Conservation (phyloP, 495 filamentous ascomycete genomes). For the Xylaria acuta region DNA sequence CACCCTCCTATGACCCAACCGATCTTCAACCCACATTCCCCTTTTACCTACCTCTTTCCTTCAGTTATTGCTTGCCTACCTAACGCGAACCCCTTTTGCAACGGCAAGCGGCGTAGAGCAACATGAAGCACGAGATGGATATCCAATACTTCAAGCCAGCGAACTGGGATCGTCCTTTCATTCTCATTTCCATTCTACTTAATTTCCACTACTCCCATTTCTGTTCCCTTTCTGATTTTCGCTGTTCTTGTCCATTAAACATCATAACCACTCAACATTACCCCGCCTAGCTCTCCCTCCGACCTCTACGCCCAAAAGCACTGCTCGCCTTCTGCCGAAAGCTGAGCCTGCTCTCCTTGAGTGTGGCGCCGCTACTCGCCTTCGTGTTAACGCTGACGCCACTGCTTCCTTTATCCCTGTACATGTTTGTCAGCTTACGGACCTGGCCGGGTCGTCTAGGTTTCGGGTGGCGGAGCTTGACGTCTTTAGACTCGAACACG, state of each 20-base stretch:
- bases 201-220: no score
- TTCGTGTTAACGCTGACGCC: slow-evolving; percentile 32
- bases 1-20: not conserved
- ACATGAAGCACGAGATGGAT: slow-evolving; percentile 13
- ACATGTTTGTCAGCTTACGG: slow-evolving; percentile 42
- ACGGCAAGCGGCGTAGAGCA: not conserved
- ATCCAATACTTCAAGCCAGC: slow-evolving; percentile 10
- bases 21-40: not conserved
- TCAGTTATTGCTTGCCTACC: not conserved
- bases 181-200: no score
- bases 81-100: not conserved
- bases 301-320: slow-evolving; percentile 34
- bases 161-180: not conserved
- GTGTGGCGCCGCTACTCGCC: slow-evolving; percentile 26
- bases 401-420: slow-evolving; percentile 38
- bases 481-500: slow-evolving; percentile 36
- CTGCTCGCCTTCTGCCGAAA: slow-evolving; percentile 30
- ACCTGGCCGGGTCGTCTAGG: slow-evolving; percentile 39
- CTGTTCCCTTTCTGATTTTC: no score
- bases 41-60: not conserved
- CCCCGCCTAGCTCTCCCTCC: slow-evolving; percentile 20
- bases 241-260: no score
- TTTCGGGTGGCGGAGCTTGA: slow-evolving; percentile 39
- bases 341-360: slow-evolving; percentile 9
- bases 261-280: no score